These are phyloP conservation scores for Acanthamoeba sp. DNA, from an alignment of 208 protist species.

Conservation along the genomic window DNA sequence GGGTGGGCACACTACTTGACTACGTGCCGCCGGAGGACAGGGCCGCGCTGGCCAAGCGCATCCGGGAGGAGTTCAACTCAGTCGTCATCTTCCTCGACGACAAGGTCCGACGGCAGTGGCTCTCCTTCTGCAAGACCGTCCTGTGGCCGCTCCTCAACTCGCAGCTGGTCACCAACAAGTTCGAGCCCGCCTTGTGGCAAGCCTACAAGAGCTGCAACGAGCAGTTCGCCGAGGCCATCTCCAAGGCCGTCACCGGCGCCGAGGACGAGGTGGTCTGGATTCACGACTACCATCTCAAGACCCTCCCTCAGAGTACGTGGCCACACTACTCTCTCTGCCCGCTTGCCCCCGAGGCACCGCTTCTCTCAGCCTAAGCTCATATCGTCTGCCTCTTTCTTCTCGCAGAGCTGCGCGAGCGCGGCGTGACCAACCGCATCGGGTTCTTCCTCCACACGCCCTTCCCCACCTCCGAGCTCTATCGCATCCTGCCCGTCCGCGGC, in stretches of 20 bases:
- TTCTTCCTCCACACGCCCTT: conserved; percentile 92
- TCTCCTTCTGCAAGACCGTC: conserved; percentile 68
- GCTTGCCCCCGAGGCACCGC: too few species aligned
- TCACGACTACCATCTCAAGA: conserved; percentile 72
- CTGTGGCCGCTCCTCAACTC: conserved; percentile 76
- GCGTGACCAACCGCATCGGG: conserved; percentile 57
- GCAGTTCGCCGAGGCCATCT: conserved; percentile 64
- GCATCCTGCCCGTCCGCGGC: conserved; percentile 83
- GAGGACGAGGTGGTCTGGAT: conserved; percentile 70
- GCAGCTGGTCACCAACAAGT: conserved; percentile 73
- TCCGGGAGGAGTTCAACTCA: conserved; percentile 60
- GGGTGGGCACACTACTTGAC: conserved; percentile 61
- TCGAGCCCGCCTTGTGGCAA: conserved; percentile 10
- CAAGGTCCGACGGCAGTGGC: conserved; percentile 65
- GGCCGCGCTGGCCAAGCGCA: conserved; percentile 29
- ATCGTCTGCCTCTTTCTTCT: not conserved
- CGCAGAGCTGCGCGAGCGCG: conserved; percentile 20
- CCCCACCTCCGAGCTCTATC: conserved; percentile 88
- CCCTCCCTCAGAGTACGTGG: conserved; percentile 2
- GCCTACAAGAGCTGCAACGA: conserved; percentile 70
- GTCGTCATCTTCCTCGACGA: conserved; percentile 57
- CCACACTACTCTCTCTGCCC: too few species aligned
- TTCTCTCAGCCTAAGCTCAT: too few species aligned
- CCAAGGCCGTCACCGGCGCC: not conserved
- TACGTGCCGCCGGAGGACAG: conserved; percentile 48